A percentile compares a stretch with the other conserved stretches of the same genome.
Evolutionary conservation across 257 asterid genomes (phyloP).

Genomic region (Cynanchum wilfordii): DNA sequence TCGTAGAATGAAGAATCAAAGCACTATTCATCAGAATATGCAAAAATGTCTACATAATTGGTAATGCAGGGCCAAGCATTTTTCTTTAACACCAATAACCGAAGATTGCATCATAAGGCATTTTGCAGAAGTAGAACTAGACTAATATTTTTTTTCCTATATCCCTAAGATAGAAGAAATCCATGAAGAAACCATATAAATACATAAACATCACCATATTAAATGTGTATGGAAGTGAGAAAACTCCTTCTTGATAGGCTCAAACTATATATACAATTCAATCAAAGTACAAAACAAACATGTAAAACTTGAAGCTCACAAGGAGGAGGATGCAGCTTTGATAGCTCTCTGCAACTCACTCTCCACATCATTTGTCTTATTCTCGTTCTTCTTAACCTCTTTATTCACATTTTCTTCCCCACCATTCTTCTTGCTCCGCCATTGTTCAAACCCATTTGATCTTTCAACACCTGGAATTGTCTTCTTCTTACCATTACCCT

Average conservation of each 20-base stretch:
- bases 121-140: neutral
- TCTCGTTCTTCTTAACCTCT: conserved; percentile 43
- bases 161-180: neutral
- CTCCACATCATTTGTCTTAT: conserved; percentile 51
- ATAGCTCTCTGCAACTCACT: conserved; percentile 86
- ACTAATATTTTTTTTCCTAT: neutral
- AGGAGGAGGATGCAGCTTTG: conserved; percentile 57
- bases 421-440: conserved; percentile 49
- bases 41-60: neutral
- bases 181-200: neutral
- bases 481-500: conserved; percentile 32
- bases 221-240: neutral
- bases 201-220: neutral
- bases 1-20: neutral
- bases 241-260: neutral
- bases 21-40: neutral
- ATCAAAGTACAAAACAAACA: neutral
- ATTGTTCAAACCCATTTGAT: conserved; percentile 49
- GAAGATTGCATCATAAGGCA: neutral
- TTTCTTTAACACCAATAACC: neutral
- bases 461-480: conserved; percentile 28
- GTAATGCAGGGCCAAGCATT: neutral
- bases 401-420: conserved; percentile 34
- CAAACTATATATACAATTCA: conserved; percentile 12
- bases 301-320: conserved; percentile 22